phyloP scores from a whole-genome alignment of 371 early-diverging fungal genomes.

The Actinomucor elegans region DNA sequence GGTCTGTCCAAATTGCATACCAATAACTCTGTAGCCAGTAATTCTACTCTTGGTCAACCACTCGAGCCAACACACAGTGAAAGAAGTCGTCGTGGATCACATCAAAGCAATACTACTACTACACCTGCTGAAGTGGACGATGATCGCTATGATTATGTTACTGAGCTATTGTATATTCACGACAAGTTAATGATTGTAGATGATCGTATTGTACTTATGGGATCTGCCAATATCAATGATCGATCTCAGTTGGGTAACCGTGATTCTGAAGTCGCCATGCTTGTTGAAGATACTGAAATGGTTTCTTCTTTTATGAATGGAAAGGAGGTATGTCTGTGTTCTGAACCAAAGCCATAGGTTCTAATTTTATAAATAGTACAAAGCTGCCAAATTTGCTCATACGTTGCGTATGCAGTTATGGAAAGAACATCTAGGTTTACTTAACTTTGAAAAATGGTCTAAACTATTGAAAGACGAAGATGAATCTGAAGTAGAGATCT shows the following conservation, averaged over 20 bases:
- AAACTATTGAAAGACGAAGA: constrained; percentile 9
- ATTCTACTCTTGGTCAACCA: neutral
- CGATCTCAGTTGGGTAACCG: constrained; percentile 85
- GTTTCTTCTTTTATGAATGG: constrained; percentile 76
- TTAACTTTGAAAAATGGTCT: constrained; percentile 48
- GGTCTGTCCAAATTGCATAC: constrained; percentile 6
- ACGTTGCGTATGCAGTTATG: constrained; percentile 77
- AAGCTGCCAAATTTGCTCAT: constrained; percentile 76
- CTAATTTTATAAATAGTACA: constrained; percentile 37
- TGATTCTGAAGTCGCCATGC: constrained; percentile 88
- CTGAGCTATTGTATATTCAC: constrained; percentile 90
- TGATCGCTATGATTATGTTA: constrained; percentile 57
- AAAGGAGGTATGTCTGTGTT: constrained; percentile 39
- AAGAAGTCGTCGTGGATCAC: constrained; percentile 11
- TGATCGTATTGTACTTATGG: constrained; percentile 80
- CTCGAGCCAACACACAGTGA: neutral
- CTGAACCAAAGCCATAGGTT: neutral
- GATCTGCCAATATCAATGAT: constrained; percentile 65
- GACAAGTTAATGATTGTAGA: constrained; percentile 93
- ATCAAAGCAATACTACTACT: constrained; percentile 4
- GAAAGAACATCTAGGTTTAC: constrained; percentile 83
- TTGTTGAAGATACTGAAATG: constrained; percentile 78
- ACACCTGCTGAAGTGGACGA: constrained; percentile 6
- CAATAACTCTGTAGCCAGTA: constrained; percentile 1
- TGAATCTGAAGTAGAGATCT: neutral